phyloP scores from a whole-genome alignment of 441 rosid species.

The Syzygium malaccense region DNA sequence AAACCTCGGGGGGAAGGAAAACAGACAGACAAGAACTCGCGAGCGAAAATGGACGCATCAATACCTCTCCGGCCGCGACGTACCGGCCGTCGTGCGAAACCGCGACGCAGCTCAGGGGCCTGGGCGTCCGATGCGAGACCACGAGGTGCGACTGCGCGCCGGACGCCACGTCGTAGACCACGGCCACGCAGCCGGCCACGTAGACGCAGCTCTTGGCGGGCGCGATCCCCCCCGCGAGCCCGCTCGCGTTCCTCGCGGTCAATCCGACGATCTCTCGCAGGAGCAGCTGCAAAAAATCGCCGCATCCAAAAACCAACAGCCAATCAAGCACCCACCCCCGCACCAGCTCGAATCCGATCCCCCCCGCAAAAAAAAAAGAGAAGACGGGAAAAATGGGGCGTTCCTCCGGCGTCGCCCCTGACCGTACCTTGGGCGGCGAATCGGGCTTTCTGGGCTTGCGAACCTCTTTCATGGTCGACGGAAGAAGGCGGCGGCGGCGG shows the following conservation, averaged over 20 bases:
- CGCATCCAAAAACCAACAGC: background rate
- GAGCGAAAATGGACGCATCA: background rate
- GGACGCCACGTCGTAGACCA: conserved; percentile 45
- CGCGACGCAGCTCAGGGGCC: conserved; percentile 60
- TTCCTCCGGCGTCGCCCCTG: background rate
- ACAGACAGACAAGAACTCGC: background rate
- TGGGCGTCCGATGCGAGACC: conserved; percentile 63
- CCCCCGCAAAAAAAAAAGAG: background rate
- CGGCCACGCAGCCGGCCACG: conserved; percentile 77
- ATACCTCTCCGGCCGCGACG: conserved; percentile 81
- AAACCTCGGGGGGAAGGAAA: background rate
- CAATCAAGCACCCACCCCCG: background rate
- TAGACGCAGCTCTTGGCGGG: conserved; percentile 43
- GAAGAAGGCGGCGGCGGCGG: background rate
- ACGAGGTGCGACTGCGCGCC: conserved; percentile 57
- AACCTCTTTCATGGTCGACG: conserved; percentile 34
- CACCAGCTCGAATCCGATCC: background rate
- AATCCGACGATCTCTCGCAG: conserved; percentile 67
- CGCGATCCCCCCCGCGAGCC: conserved; percentile 49
- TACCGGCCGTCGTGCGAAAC: conserved; percentile 59
- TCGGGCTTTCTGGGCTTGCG: conserved; percentile 45
- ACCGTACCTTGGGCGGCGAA: conserved; percentile 43
- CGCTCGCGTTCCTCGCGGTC: conserved; percentile 57
- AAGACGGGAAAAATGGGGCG: background rate
- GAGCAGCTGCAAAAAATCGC: conserved; percentile 30